Conservation (phyloP, 2,329 filamentous ascomycete species). For the Paecilomyces sp. region DNA sequence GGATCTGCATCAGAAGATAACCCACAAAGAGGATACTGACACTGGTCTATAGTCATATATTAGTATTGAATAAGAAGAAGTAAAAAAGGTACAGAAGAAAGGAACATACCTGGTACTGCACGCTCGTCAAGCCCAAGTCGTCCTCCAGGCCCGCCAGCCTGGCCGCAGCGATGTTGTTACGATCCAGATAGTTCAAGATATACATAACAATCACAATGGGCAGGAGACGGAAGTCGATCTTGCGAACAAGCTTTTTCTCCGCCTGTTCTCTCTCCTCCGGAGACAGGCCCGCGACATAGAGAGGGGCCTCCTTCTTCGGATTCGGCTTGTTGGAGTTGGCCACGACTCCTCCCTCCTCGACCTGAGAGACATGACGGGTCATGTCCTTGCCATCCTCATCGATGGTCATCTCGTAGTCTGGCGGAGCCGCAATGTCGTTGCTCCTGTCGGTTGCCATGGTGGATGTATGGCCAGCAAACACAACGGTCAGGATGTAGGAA, state of each 20-base stretch:
- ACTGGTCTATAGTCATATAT: slow-evolving; percentile 22
- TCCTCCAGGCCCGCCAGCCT: slow-evolving; percentile 45
- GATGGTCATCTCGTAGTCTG: slow-evolving; percentile 13
- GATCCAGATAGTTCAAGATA: slow-evolving; percentile 65
- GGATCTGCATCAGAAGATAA: slow-evolving; percentile 58
- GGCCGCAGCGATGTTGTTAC: slow-evolving; percentile 49
- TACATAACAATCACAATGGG: slow-evolving; percentile 68
- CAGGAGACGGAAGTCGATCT: slow-evolving; percentile 62
- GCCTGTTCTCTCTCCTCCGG: slow-evolving; percentile 45
- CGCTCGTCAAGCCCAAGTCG: slow-evolving; percentile 37
- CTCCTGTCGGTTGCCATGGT: slow-evolving; percentile 1
- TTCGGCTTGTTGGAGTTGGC: slow-evolving; percentile 19
- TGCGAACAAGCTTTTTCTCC: slow-evolving; percentile 57
- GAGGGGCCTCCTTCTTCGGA: slow-evolving; percentile 20
- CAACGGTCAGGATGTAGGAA: background rate
- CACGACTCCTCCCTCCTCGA: slow-evolving; percentile 18
- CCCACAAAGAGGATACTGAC: slow-evolving; percentile 48
- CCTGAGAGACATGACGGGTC: slow-evolving; percentile 3
- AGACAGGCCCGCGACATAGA: slow-evolving; percentile 37
- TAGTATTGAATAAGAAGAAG: too few relatives aligned
- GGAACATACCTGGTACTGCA: slow-evolving; percentile 25
- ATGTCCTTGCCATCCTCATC: slow-evolving; percentile 10
- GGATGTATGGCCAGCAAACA: background rate
- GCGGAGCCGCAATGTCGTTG: slow-evolving; percentile 12
- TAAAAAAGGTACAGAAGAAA: too few relatives aligned